A percentile compares a stretch with the other conserved stretches of the same genome.
phyloP scores from a whole-genome alignment of 2,329 filamentous ascomycete species.

The Penicillium palitans region DNA sequence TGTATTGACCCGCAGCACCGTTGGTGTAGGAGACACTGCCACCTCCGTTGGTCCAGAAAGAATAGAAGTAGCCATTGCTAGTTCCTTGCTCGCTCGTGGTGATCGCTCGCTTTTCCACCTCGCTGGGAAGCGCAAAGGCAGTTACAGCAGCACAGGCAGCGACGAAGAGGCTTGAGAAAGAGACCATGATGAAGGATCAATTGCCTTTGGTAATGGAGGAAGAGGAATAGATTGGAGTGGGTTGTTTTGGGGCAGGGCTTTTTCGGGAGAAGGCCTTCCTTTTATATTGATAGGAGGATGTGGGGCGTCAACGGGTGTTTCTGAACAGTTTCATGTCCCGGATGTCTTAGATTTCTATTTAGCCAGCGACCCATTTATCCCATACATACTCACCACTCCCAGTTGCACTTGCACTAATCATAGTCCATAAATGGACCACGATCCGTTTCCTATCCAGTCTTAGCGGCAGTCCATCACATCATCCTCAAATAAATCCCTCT shows the following conservation, averaged over 20 bases:
- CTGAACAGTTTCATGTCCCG: background rate
- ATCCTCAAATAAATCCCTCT: background rate
- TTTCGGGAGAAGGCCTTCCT: background rate
- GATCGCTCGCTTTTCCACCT: conserved; percentile 18
- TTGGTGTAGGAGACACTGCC: conserved; percentile 50
- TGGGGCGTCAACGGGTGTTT: conserved; percentile 1
- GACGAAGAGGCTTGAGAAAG: conserved; percentile 27
- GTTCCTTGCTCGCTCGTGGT: conserved; percentile 33
- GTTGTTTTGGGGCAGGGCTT: background rate
- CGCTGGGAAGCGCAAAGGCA: conserved; percentile 27
- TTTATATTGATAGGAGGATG: conserved; percentile 6
- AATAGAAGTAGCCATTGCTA: conserved; percentile 51
- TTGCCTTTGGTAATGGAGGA: background rate
- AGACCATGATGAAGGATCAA: conserved; percentile 27
- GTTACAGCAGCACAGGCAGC: conserved; percentile 24
- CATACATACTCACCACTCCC: background rate
- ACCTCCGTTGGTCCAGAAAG: conserved; percentile 52
- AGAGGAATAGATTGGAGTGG: background rate
- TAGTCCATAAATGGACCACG: background rate
- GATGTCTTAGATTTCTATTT: conserved; percentile 5
- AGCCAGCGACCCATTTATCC: conserved; percentile 7
- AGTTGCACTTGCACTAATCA: background rate
- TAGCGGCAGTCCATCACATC: background rate
- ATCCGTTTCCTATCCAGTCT: background rate
- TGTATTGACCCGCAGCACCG: conserved; percentile 47